Evolutionary conservation across 805 yeast species (phyloP).

Genomic region (Kodamaea kakaduensis): DNA sequence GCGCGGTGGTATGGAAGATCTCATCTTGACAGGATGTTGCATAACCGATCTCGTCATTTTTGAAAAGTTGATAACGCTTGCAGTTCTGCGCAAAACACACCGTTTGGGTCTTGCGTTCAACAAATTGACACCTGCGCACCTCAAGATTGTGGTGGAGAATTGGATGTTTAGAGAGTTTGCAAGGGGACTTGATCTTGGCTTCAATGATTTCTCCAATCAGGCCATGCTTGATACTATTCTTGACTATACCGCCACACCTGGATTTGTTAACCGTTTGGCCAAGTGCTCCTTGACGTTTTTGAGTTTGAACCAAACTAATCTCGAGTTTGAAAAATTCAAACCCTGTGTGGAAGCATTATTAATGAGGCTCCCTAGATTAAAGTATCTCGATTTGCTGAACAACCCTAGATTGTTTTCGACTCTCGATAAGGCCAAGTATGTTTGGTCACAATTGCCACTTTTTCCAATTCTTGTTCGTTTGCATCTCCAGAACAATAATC

Average conservation of each 20-base stretch:
- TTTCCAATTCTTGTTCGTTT: slow-evolving; percentile 61
- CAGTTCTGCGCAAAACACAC: slow-evolving; percentile 50
- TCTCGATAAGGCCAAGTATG: slow-evolving; percentile 42
- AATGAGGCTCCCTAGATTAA: slow-evolving; percentile 53
- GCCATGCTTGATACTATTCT: slow-evolving; percentile 34
- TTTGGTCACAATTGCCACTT: slow-evolving; percentile 64
- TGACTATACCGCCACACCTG: slow-evolving; percentile 23
- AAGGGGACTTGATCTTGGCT: slow-evolving; percentile 79
- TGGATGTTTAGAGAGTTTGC: slow-evolving; percentile 53
- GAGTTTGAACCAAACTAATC: slow-evolving; percentile 63
- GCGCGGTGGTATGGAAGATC: slow-evolving; percentile 75
- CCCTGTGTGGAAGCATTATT: slow-evolving; percentile 48
- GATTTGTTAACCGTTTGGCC: slow-evolving; percentile 17
- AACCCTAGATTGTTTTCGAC: slow-evolving; percentile 59
- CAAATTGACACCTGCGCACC: slow-evolving; percentile 57
- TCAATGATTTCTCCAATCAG: slow-evolving; percentile 57
- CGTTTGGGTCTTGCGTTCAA: slow-evolving; percentile 78
- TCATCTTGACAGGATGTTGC: slow-evolving; percentile 75
- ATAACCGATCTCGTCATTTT: slow-evolving; percentile 54
- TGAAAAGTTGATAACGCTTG: slow-evolving; percentile 51
- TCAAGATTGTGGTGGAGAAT: slow-evolving; percentile 46
- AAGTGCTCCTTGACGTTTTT: slow-evolving; percentile 38
- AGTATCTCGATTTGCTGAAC: slow-evolving; percentile 72
- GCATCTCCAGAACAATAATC: slow-evolving; percentile 66
- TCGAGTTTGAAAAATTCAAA: slow-evolving; percentile 46